Evolutionary conservation across 2,329 filamentous ascomycete genomes (phyloP), one percentile per base, ranked within the genome.

Genomic region (Chrysosporium keratinophilum): DNA sequence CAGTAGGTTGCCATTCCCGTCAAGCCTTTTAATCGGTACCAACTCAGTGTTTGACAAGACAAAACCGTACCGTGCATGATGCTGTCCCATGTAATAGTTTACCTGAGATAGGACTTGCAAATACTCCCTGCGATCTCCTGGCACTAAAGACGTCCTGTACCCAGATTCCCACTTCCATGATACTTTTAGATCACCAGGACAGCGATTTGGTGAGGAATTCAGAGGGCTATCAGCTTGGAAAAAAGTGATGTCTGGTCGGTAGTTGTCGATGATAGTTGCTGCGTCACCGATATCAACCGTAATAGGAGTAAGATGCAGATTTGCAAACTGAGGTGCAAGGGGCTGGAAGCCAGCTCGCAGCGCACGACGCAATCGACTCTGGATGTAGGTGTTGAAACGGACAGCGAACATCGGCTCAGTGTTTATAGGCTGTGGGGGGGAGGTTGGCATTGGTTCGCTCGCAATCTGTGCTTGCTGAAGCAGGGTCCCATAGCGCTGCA

Each of bases 121-220:
- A 50, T 49, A 58, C 20, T 53, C 50, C 19, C 2, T 55, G 9
- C 28, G 34, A n/a, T 51, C 46, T 35, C 2, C 19, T 20, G 31
- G n/a, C 3, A 9, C 23, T 15, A 41, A 3, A n/a, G n/a, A n/a
- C n/a, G n/a, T n/a, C n/a, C n/a, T n/a, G n/a, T n/a, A n/a, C n/a
- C n/a, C 20, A 43, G 46, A 51, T 9, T 15, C n/a, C 57, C 55
- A 58, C 40, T 55, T 55, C 57, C 57, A 57, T 35, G 47, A 54
- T 28, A 43, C 51, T 23, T 58, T 58, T 2, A 55, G 23, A 11
- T 46, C 48, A 9, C 57, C 55, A 9, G 52, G 54, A 15, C 47
- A 52, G 34, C 55, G 52, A 31, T 51, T 56, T 43, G 51, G 47
- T 2, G 51, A 54, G 19, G 40, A 54, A 20, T 31, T 46, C 3